Conservation (phyloP, 1,284 basidiomycete species). For the Ganoderma meredithae region DNA sequence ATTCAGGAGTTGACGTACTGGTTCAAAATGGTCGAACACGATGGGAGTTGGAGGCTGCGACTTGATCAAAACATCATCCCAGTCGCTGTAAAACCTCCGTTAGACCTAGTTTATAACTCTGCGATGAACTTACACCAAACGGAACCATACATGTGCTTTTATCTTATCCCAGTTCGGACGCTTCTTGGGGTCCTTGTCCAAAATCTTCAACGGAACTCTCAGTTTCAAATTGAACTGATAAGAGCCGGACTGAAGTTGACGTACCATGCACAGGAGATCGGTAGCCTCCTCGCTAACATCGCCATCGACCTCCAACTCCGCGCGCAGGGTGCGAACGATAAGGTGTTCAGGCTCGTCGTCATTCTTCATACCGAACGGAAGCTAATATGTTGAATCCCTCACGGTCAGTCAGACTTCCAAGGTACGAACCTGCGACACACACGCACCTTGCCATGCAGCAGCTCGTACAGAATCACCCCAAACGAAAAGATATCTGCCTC, state of each 20-base stretch:
- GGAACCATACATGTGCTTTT: slow-evolving; percentile 36
- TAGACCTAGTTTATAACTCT: background rate
- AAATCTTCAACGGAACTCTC: slow-evolving; percentile 26
- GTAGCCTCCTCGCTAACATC: slow-evolving; percentile 2
- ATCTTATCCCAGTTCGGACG: slow-evolving; percentile 33
- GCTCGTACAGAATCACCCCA: slow-evolving; percentile 66
- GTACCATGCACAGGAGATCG: slow-evolving; percentile 12
- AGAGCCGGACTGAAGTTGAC: background rate
- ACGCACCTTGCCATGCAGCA: slow-evolving; percentile 52
- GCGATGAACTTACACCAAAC: slow-evolving; percentile 25
- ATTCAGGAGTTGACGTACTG: slow-evolving; percentile 5
- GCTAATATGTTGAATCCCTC: slow-evolving; percentile 17
- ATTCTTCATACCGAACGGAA: slow-evolving; percentile 25
- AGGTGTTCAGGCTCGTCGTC: slow-evolving; percentile 16
- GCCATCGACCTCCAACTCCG: slow-evolving; percentile 12
- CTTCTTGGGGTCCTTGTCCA: slow-evolving; percentile 32
- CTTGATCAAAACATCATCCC: slow-evolving; percentile 10
- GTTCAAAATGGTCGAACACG: background rate
- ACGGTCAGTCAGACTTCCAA: no score
- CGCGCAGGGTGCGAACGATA: slow-evolving; percentile 6
- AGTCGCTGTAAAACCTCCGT: slow-evolving; percentile 10
- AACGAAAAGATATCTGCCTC: slow-evolving; percentile 50
- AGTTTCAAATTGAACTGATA: background rate
- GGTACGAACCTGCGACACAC: background rate
- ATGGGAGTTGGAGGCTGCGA: background rate